phyloP scores from a whole-genome alignment of 805 yeast genomes.

The Metschnikowia cubensis region DNA sequence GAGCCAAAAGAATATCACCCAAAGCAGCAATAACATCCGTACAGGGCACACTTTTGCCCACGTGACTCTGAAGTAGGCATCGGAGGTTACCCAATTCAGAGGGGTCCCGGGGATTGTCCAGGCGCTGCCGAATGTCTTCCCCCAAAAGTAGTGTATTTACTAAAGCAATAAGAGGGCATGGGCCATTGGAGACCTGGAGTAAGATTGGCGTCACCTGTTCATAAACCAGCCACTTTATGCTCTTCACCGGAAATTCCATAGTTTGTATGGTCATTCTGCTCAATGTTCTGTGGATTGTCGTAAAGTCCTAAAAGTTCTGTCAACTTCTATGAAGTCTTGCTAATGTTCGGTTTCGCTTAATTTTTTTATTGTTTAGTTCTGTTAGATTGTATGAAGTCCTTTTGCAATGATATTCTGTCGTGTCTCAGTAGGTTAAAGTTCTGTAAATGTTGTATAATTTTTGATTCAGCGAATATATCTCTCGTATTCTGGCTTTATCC shows the following conservation, averaged over 20 bases:
- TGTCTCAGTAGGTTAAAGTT: too few species aligned
- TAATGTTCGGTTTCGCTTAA: too few species aligned
- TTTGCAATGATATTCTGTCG: too few species aligned
- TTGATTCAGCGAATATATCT: too few species aligned
- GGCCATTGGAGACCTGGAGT: constrained; percentile 79
- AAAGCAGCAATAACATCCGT: constrained; percentile 44
- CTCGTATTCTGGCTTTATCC: too few species aligned
- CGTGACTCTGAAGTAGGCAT: constrained; percentile 5
- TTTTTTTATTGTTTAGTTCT: too few species aligned
- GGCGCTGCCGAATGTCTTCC: constrained; percentile 24
- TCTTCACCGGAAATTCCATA: constrained; percentile 19
- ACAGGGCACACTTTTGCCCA: constrained; percentile 18
- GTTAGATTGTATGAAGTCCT: too few species aligned
- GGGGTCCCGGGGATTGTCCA: not conserved
- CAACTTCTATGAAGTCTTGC: not conserved
- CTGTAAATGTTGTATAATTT: too few species aligned
- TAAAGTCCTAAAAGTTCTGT: not conserved
- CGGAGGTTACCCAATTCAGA: constrained; percentile 2
- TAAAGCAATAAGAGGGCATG: constrained; percentile 81
- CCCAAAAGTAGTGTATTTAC: constrained; percentile 64
- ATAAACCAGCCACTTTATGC: constrained; percentile 34
- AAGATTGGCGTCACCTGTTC: constrained; percentile 50
- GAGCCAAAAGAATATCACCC: constrained; percentile 40
- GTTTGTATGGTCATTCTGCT: too few species aligned
- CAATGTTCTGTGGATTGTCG: too few species aligned